phyloP scores from a whole-genome alignment of 2,329 filamentous ascomycete genomes.

The Pyricularia grisea region DNA sequence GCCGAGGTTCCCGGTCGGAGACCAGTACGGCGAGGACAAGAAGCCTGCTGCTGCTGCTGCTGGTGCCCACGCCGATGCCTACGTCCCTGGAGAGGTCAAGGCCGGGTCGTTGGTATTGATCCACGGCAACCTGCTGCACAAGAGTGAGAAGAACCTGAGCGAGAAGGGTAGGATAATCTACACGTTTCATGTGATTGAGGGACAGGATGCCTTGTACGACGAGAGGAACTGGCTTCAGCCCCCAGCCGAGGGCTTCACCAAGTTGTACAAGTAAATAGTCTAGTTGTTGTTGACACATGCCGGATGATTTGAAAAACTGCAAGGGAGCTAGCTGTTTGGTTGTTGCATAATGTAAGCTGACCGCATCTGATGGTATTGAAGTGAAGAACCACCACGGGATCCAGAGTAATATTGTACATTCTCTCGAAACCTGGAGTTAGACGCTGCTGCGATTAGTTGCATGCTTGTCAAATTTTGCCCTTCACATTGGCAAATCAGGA shows the following conservation, averaged over 20 bases:
- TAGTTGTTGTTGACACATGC: background rate
- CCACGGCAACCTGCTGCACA: constrained; percentile 91
- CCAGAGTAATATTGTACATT: background rate
- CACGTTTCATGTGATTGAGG: constrained; percentile 93
- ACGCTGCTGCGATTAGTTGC: background rate
- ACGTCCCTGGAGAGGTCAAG: constrained; percentile 78
- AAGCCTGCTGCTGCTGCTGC: background rate
- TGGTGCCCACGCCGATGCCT: constrained; percentile 37
- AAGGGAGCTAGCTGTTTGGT: too few relatives aligned
- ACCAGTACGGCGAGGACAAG: constrained; percentile 32
- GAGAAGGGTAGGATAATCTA: constrained; percentile 86
- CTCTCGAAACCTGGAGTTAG: background rate
- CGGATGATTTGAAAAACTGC: background rate
- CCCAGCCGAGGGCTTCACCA: constrained; percentile 69
- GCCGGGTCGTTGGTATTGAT: constrained; percentile 87
- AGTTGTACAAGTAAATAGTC: constrained; percentile 34
- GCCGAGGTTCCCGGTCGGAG: constrained; percentile 50
- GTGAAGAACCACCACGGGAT: background rate
- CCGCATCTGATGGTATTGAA: background rate
- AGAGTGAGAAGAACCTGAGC: constrained; percentile 89
- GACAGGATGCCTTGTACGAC: constrained; percentile 62
- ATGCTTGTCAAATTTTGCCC: too few relatives aligned
- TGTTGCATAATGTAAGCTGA: background rate
- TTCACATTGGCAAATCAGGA: too few relatives aligned
- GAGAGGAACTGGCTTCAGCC: constrained; percentile 89